phyloP scores from a whole-genome alignment of 805 yeast species.

The Zygoascus bituminiphila region DNA sequence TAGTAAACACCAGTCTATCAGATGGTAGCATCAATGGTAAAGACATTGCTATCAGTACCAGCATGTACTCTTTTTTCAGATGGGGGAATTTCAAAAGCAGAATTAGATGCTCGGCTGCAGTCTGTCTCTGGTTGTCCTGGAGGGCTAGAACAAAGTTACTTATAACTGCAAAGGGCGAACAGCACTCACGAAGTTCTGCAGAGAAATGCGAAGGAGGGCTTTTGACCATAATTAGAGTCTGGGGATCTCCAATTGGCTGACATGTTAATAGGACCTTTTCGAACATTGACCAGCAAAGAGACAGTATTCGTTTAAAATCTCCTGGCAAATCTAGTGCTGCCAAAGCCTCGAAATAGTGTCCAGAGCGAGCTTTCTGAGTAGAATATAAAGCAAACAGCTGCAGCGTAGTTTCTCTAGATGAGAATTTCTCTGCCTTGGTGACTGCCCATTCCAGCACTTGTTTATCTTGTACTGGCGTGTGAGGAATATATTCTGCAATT shows the following conservation, averaged over 20 bases:
- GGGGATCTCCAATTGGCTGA: conserved; percentile 6
- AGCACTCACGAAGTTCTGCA: conserved; percentile 21
- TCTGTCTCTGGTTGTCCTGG: conserved; percentile 6
- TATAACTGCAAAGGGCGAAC: conserved; percentile 29
- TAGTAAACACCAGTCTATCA: conserved; percentile 12
- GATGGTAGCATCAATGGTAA: conserved; percentile 12
- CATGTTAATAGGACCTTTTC: conserved; percentile 19
- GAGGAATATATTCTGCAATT: not conserved
- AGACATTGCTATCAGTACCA: conserved; percentile 15
- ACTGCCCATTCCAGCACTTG: not conserved
- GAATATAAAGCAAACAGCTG: not conserved
- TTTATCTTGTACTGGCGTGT: not conserved
- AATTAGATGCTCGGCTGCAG: conserved; percentile 18
- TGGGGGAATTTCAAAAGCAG: conserved; percentile 24
- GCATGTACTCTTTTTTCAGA: conserved; percentile 20
- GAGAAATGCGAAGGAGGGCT: conserved; percentile 11
- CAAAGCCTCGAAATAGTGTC: conserved; percentile 20
- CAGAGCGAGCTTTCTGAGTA: not conserved
- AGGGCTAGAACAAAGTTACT: conserved; percentile 11
- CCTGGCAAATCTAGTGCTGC: conserved; percentile 17
- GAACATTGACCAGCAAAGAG: conserved; percentile 22
- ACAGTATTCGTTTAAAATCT: conserved; percentile 16
- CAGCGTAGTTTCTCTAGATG: not conserved
- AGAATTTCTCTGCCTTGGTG: not conserved
- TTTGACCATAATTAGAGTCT: conserved; percentile 8